Evolutionary conservation across 805 yeast genomes (phyloP).

Genomic region (Yarrowia keelungensis): DNA sequence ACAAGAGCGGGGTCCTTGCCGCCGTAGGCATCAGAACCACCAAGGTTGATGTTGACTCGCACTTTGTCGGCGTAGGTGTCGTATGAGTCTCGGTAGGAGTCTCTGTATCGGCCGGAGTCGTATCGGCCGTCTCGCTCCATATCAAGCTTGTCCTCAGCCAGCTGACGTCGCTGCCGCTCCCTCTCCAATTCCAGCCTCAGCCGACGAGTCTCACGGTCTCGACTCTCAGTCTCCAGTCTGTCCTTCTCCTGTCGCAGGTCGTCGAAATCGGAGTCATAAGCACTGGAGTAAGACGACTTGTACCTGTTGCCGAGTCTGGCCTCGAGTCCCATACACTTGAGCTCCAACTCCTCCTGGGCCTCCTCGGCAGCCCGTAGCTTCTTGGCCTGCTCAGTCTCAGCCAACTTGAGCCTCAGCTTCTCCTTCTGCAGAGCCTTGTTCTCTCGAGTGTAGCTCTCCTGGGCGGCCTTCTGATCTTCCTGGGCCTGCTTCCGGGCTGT

Average conservation of each 20-base stretch:
- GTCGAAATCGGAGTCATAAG: too few relatives aligned
- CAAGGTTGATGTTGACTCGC: conserved; percentile 15
- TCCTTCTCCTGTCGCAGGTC: neutral
- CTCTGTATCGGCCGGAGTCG: neutral
- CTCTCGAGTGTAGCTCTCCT: too few relatives aligned
- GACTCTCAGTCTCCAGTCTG: neutral
- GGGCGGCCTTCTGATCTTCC: too few relatives aligned
- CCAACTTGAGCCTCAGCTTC: too few relatives aligned
- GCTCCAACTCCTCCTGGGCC: too few relatives aligned
- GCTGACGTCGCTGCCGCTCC: neutral
- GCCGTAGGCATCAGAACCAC: neutral
- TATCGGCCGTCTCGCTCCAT: neutral
- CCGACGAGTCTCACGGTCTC: neutral
- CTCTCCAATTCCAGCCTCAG: conserved; percentile 2
- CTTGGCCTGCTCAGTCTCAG: too few relatives aligned
- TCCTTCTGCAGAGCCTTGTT: too few relatives aligned
- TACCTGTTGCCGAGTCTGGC: too few relatives aligned
- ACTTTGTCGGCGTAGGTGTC: neutral
- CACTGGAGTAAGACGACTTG: too few relatives aligned
- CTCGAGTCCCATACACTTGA: too few relatives aligned
- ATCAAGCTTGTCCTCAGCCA: neutral
- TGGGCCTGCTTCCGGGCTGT: too few relatives aligned
- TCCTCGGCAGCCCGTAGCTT: too few relatives aligned
- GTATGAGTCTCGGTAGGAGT: neutral
- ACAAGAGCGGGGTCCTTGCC: conserved; percentile 14